phyloP scores from a whole-genome alignment of 2,329 filamentous ascomycete genomes.

The Colletotrichum eremochloae region DNA sequence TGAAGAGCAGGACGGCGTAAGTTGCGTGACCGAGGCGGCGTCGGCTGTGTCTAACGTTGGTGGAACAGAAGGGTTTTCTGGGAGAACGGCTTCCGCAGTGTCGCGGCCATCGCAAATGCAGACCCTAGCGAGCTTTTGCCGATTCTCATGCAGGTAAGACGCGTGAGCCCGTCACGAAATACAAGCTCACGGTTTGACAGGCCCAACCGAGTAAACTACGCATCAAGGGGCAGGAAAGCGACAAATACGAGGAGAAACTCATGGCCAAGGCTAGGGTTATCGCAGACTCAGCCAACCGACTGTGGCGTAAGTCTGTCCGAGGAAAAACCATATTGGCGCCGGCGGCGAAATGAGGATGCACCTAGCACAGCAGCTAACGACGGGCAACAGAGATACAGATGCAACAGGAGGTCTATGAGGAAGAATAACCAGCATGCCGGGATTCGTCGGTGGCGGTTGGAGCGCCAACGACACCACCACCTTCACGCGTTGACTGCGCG shows the following conservation, averaged over 20 bases:
- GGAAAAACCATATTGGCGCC: background rate
- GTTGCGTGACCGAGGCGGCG: constrained; percentile 42
- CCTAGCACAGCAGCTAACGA: constrained; percentile 40
- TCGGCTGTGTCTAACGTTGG: constrained; percentile 31
- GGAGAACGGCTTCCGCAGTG: constrained; percentile 80
- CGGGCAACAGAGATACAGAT: constrained; percentile 60
- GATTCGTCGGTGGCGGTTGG: constrained; percentile 15
- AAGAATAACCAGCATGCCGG: constrained; percentile 47
- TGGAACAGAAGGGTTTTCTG: constrained; percentile 70
- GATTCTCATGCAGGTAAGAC: constrained; percentile 75
- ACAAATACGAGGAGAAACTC: constrained; percentile 74
- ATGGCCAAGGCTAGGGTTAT: constrained; percentile 77
- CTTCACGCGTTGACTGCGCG: constrained; percentile 18
- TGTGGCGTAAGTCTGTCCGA: constrained; percentile 70
- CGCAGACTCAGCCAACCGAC: constrained; percentile 74
- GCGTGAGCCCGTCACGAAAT: constrained; percentile 13
- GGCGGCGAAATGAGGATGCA: constrained; percentile 12
- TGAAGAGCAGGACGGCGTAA: constrained; percentile 82
- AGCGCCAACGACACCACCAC: constrained; percentile 20
- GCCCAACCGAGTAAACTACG: constrained; percentile 76
- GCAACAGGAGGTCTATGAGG: constrained; percentile 63
- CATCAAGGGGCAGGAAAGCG: constrained; percentile 67
- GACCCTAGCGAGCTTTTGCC: constrained; percentile 77
- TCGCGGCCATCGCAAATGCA: constrained; percentile 77
- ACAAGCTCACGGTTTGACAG: constrained; percentile 51